Base-by-base conservation (phyloP, 768 basidiomycete genomes). In the Amanita rimosa region DNA sequence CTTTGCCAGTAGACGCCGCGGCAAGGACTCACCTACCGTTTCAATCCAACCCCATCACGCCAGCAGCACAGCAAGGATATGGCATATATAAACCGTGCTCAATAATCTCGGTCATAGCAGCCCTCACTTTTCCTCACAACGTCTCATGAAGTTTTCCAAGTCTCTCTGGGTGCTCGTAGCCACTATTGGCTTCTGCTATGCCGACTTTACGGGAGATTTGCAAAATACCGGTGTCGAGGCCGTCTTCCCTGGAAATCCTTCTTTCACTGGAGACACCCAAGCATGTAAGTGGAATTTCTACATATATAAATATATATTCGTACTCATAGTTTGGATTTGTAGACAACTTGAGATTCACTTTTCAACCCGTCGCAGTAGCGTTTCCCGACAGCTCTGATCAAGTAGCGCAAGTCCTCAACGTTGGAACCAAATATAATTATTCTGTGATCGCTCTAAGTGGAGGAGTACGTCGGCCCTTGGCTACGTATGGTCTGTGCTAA, bases 401-500 rank as follows among this genome's bases (percentile, higher is more conserved):
- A 39, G 61, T 66, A 3, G 56, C 65, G 0, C 44, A 48, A 9
- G 57, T 61, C 3, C 52, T 68, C 21, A 53, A 58, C n/a, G 57
- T 60, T 5, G 67, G 59, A 11, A 44, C 44, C 2, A 56, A 56
- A 7, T 54, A 61, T 16, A 58, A 57, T 6, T 57, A 61, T 44
- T 55, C 60, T 17, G 64, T 69, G 1, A 63, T 64, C 7, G 66
- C 71, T 16, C 62, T 69, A 19, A 68, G 69, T 47, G 71, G 71
- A 37, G 71, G 70, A 51, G 51, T 74, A 71, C 41, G 65, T 65
- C n/a, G 58, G 57, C 55, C 21, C 34, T 26, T 27, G 29, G 35
- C 33, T 33, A 33, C 13, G 7, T 19, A 21, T 29, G 10, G 29
- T n/a, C 16, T 0, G 8, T 19, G 17, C 21, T 11, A 39, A 17